Evolutionary conservation across 2,329 filamentous ascomycete species (phyloP).

Genomic region (Calonectria crousiana): DNA sequence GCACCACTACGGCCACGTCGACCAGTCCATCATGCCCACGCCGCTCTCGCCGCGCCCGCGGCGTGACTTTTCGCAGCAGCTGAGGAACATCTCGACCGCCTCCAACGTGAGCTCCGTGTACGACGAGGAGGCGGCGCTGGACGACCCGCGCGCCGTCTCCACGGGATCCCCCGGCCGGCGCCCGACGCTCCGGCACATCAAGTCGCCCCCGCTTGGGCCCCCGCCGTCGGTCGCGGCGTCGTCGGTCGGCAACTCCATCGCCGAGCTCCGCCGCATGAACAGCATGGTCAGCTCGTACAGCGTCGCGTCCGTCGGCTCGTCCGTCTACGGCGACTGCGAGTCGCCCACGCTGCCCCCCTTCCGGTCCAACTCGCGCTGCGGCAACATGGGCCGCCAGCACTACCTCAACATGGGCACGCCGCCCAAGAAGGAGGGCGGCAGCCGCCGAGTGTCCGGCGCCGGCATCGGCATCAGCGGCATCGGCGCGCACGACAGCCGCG

Average conservation of each 20-base stretch:
- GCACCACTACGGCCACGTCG: constrained; percentile 40
- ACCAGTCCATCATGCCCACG: constrained; percentile 43
- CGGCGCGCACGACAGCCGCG: constrained; percentile 24
- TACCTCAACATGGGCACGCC: constrained; percentile 60
- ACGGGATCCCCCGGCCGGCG: constrained; percentile 41
- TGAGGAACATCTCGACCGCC: constrained; percentile 38
- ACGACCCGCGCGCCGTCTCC: constrained; percentile 33
- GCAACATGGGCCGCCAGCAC: constrained; percentile 55
- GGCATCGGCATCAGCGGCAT: background rate
- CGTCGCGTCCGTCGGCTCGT: constrained; percentile 52
- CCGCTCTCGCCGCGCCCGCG: constrained; percentile 45
- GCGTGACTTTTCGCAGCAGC: constrained; percentile 31
- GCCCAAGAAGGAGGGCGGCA: constrained; percentile 31
- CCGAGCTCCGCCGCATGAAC: constrained; percentile 69
- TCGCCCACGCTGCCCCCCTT: constrained; percentile 56
- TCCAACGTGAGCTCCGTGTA: constrained; percentile 44
- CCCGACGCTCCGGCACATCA: constrained; percentile 28
- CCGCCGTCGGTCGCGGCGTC: constrained; percentile 24
- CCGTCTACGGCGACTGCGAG: constrained; percentile 43
- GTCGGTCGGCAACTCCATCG: constrained; percentile 58
- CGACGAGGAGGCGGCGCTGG: constrained; percentile 21
- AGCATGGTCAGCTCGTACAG: constrained; percentile 62
- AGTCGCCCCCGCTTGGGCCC: constrained; percentile 11
- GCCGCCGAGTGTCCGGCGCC: constrained; percentile 18
- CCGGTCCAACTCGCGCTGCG: constrained; percentile 46